Evolutionary conservation across 768 basidiomycete species (phyloP).

Genomic region (Fistulinella prunicolor): DNA sequence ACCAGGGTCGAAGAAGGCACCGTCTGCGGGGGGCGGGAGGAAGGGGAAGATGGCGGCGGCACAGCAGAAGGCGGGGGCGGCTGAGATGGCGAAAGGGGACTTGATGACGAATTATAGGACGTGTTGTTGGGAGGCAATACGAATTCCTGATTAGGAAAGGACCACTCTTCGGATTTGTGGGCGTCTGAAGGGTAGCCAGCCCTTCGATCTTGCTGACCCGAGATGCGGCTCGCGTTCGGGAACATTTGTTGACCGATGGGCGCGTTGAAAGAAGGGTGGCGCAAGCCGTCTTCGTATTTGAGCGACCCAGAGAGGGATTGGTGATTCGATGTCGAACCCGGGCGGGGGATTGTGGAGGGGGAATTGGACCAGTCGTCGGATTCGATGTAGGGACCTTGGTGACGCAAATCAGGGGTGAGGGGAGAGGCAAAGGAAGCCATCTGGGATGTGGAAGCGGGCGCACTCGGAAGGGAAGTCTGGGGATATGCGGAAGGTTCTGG

Average conservation of each 20-base stretch:
- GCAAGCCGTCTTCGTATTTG: conserved; percentile 70
- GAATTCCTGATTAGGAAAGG: conserved; percentile 60
- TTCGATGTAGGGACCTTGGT: conserved; percentile 41
- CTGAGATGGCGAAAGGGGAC: conserved; percentile 46
- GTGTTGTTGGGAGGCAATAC: conserved; percentile 36
- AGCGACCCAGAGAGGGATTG: conserved; percentile 46
- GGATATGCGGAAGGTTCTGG: conserved; percentile 46
- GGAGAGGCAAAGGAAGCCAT: conserved; percentile 50
- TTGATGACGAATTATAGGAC: conserved; percentile 23
- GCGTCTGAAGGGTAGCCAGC: conserved; percentile 37
- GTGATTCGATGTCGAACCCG: conserved; percentile 64
- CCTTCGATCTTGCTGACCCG: conserved; percentile 66
- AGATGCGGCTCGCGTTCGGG: conserved; percentile 65
- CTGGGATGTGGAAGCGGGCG: conserved; percentile 50
- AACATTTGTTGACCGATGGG: conserved; percentile 56
- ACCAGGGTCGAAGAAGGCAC: conserved; percentile 57
- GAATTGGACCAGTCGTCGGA: conserved; percentile 55
- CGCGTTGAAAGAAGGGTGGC: conserved; percentile 65
- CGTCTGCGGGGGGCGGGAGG: conserved; percentile 50
- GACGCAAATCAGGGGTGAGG: conserved; percentile 46
- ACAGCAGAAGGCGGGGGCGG: conserved; percentile 26
- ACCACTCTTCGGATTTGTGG: conserved; percentile 70
- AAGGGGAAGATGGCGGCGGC: conserved; percentile 43
- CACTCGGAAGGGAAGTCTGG: conserved; percentile 48
- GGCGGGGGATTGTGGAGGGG: conserved; percentile 59